A percentile compares a stretch with the other conserved stretches of the same genome.
Evolutionary conservation across 1,284 basidiomycete genomes (phyloP).

Genomic region (Rhodotorula sp.): DNA sequence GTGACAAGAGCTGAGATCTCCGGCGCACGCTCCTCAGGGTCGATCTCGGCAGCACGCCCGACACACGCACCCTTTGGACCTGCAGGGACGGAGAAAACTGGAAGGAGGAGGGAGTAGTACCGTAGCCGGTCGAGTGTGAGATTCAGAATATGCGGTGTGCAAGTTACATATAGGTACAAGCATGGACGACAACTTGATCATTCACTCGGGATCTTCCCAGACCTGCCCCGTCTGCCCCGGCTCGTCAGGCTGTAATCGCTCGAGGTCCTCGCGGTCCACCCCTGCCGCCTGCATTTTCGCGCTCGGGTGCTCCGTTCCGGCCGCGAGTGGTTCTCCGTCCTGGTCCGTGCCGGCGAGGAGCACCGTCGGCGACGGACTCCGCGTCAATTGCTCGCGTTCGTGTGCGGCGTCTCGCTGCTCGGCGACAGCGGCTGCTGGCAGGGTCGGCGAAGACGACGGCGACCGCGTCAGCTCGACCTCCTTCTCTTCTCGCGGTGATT

Average conservation of each 20-base stretch:
- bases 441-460: not conserved
- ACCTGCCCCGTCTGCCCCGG: not conserved
- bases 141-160: no score
- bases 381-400: not conserved
- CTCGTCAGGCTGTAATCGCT: not conserved
- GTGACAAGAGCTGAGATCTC: not conserved
- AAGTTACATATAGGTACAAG: no score
- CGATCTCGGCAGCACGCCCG: constrained; percentile 44
- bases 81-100: constrained; percentile 41
- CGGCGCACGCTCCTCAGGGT: constrained; percentile 6
- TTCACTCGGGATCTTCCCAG: constrained; percentile 23
- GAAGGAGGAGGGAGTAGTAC: constrained; percentile 45
- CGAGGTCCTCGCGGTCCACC: not conserved
- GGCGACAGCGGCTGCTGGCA: no score
- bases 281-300: not conserved
- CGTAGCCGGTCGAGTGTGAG: constrained; percentile 26
- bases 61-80: constrained; percentile 45
- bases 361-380: not conserved
- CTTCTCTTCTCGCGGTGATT: not conserved
- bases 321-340: not conserved
- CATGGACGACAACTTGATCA: not conserved
- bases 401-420: not conserved
- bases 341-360: not conserved
- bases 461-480: not conserved
- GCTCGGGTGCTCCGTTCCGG: not conserved